Base-by-base conservation (phyloP, 345 rosid genomes). In the Ceriops decandra region DNA sequence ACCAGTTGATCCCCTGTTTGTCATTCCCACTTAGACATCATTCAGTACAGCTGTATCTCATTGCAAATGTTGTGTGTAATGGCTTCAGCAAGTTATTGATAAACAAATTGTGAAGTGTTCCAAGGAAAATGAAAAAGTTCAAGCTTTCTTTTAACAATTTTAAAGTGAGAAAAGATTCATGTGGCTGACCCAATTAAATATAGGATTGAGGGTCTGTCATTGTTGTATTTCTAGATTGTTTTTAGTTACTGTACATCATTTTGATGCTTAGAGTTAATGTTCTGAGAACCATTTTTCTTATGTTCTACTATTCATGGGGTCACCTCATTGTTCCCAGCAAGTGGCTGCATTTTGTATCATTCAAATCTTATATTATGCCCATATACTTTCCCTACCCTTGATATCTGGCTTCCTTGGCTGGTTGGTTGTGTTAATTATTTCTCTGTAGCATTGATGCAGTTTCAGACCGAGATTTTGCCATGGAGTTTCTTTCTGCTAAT, bases 371-470 rank as follows among this genome's bases (percentile, higher is more conserved):
- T 69, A 2, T 49, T 51, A 5, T 22, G 60, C 60, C 51, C 27
- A 5, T 16, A 20, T 27, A 47, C 16, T 42, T 26, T 24, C 33
- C 38, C 9, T 42, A 31, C 17, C 56, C 42, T 17, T 62, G 36
- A 26, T 5, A 31, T 20, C 19, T 46, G n/a, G 16, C 35, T 64
- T 66, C 46, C 30, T 49, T 5, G 38, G 38, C 30, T 58, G 35
- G 56, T 52, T 72, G 61, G 53, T 72, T 66, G 52, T 65, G 51
- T 67, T 76, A 19, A 21, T 27, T 80, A 47, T 7, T 67, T 57
- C 72, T 63, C 54, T 60, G 28, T 64, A 91, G 98, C 76, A 90
- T 95, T 62, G 98, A 95, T 85, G 96, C 98, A 74, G 98, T 95
- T 66, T 91, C 99, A 33, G 96, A 95, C 80, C 74, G 97, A 72